Evolutionary conservation across 768 basidiomycete species (phyloP), one percentile per base, ranked within the genome.

Genomic region (Asterophora parasitica): DNA sequence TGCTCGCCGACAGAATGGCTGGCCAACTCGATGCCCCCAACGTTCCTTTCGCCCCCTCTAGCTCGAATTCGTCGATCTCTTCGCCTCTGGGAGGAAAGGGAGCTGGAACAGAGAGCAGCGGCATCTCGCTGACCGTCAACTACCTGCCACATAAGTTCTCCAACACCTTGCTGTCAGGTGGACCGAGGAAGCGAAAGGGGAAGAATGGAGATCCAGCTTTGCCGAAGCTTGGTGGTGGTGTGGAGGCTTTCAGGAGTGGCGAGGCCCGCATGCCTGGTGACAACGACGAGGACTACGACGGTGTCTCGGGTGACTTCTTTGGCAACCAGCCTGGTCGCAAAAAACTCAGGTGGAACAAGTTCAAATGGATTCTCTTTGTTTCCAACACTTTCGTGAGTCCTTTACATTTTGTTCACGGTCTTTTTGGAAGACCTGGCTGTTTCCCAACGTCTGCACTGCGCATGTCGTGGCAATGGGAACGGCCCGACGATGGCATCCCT

Each of bases 101-200:
- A 1, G 32, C 11, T 10, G 23, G 3, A 23, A 37, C 51, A 7
- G 52, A 58, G 7, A 51, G 44, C 46, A 60, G 55, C 38, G 51
- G 52, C 33, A 55, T 67, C 19, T 67, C 68, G 12, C 75, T 85
- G 50, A 73, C 74, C 41, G 72, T 84, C 58, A 84, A 87, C 63
- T 88, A 86, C 60, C 72, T 88, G 17, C 87, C 87, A 6, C 65
- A 75, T 42, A 89, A 89, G 66, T 86, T 88, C 67, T 81, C 85
- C 7, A 57, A 44, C 27, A 61, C 64, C 49, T 66, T 72, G 62
- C 53, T 75, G 65, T 58, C 68, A 61, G 46, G 77, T 61, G 66
- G 73, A 49, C 65, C 66, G 38, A 59, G 65, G 51, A 62, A 61
- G 58, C 62, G 75, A 57, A 61, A 70, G 60, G 62, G 57, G 11